A percentile compares a stretch with the other conserved stretches of the same genome.
These are phyloP conservation scores for Barnettozyma botsteinii DNA, from an alignment of 805 yeast genomes.

Conservation along the genomic window DNA sequence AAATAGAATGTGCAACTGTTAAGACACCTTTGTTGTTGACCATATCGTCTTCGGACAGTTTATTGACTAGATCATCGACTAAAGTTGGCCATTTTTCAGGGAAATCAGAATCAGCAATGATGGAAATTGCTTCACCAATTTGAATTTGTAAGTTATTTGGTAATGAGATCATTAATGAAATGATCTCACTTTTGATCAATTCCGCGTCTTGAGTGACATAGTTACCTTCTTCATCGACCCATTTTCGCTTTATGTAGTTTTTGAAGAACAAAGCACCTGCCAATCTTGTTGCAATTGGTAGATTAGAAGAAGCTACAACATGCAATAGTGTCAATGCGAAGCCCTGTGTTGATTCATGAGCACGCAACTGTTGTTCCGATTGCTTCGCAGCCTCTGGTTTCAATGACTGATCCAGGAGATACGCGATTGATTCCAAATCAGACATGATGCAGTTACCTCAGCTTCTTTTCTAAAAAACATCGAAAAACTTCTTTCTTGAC, in stretches of 20 bases:
- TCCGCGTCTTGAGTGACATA: slow-evolving; percentile 67
- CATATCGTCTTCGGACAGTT: slow-evolving; percentile 61
- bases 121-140: slow-evolving; percentile 87
- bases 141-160: slow-evolving; percentile 84
- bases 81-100: slow-evolving; percentile 85
- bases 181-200: slow-evolving; percentile 67
- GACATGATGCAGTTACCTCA: no score
- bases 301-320: slow-evolving; percentile 59
- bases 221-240: slow-evolving; percentile 88
- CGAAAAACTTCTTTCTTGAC: background rate
- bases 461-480: no score
- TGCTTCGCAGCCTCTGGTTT: slow-evolving; percentile 56
- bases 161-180: slow-evolving; percentile 77
- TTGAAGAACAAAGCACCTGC: slow-evolving; percentile 92
- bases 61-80: slow-evolving; percentile 64
- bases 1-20: slow-evolving; percentile 90
- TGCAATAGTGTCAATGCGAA: slow-evolving; percentile 73
- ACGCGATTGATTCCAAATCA: slow-evolving; percentile 48
- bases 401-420: slow-evolving; percentile 56
- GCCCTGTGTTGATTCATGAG: slow-evolving; percentile 61
- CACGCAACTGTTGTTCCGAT: slow-evolving; percentile 60
- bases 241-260: slow-evolving; percentile 74
- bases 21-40: slow-evolving; percentile 77
- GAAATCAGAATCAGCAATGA: slow-evolving; percentile 94
- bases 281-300: slow-evolving; percentile 55